Conservation (phyloP, 495 filamentous ascomycete species). For the Aspergillus nanangensis region DNA sequence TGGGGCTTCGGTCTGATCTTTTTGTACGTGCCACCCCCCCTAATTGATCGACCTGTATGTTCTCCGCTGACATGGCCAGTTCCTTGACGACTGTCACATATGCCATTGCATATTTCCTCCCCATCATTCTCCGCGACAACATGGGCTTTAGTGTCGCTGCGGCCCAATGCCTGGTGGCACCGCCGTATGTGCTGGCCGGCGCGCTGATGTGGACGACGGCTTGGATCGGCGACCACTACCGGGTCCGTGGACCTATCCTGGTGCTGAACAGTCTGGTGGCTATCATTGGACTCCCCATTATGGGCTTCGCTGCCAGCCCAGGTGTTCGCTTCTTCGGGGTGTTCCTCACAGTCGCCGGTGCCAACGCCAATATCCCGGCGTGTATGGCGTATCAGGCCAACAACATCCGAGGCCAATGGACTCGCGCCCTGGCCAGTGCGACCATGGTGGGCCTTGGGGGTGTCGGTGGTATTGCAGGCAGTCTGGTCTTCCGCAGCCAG, state of each 20-base stretch:
- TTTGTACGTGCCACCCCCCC: conserved; percentile 27
- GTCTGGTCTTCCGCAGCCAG: conserved; percentile 52
- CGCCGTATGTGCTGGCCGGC: conserved; percentile 56
- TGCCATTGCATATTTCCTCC: conserved; percentile 64
- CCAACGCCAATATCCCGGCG: conserved; percentile 57
- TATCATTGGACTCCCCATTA: conserved; percentile 49
- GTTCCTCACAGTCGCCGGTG: conserved; percentile 56
- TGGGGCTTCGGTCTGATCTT: conserved; percentile 59
- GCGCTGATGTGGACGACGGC: conserved; percentile 53
- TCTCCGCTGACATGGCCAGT: conserved; percentile 11
- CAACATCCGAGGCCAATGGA: conserved; percentile 66
- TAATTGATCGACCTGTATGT: background rate
- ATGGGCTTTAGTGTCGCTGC: conserved; percentile 54
- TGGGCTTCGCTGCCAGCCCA: conserved; percentile 45
- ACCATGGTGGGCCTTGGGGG: conserved; percentile 51
- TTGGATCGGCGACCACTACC: conserved; percentile 53
- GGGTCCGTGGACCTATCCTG: conserved; percentile 52
- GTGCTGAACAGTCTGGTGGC: conserved; percentile 48
- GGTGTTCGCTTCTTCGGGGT: conserved; percentile 59
- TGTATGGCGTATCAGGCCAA: conserved; percentile 61
- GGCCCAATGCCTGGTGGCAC: conserved; percentile 60
- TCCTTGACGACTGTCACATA: conserved; percentile 56
- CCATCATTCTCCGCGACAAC: conserved; percentile 53
- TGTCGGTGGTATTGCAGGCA: conserved; percentile 56
- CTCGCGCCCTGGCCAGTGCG: conserved; percentile 55